phyloP scores from a whole-genome alignment of 305 asterid species.

The Fraxinus velutina region DNA sequence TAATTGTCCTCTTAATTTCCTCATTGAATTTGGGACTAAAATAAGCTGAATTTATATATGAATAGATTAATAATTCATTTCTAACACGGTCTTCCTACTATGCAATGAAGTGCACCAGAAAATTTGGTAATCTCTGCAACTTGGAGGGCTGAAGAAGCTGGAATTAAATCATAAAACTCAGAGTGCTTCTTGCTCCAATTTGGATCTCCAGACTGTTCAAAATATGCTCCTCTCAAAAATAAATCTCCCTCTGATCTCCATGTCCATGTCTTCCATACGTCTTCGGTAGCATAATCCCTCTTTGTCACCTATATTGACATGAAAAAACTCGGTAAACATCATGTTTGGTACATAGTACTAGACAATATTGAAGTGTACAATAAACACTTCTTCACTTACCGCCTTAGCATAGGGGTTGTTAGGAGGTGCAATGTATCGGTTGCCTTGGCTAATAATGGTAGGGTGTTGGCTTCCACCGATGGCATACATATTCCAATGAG shows the following conservation, averaged over 20 bases:
- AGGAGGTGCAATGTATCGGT: slow-evolving; percentile 44
- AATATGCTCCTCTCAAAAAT: slow-evolving; percentile 36
- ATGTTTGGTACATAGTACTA: not conserved
- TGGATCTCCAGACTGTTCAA: slow-evolving; percentile 40
- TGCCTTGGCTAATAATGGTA: slow-evolving; percentile 49
- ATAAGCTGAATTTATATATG: not conserved
- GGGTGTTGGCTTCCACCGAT: slow-evolving; percentile 46
- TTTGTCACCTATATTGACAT: slow-evolving; percentile 31
- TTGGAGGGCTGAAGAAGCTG: slow-evolving; percentile 26
- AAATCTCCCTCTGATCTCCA: slow-evolving; percentile 42
- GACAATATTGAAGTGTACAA: not conserved
- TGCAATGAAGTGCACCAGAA: slow-evolving; percentile 32
- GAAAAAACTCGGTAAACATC: not conserved
- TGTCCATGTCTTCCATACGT: slow-evolving; percentile 35
- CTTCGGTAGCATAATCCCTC: slow-evolving; percentile 36
- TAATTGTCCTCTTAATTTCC: not conserved
- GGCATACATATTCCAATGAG: slow-evolving; percentile 50
- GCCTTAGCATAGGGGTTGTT: slow-evolving; percentile 15
- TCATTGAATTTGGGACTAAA: not conserved
- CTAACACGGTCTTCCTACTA: slow-evolving; percentile 27
- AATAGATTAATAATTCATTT: not conserved
- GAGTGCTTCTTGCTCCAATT: slow-evolving; percentile 25
- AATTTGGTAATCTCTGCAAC: slow-evolving; percentile 33
- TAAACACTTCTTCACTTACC: slow-evolving; percentile 6
- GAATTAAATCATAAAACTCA: slow-evolving; percentile 20